Percentiles rank a stretch among this genome's conserved stretches.
These are phyloP conservation scores for Mucor mucedo DNA, from an alignment of 371 early-diverging fungal species.

Conservation along the genomic window DNA sequence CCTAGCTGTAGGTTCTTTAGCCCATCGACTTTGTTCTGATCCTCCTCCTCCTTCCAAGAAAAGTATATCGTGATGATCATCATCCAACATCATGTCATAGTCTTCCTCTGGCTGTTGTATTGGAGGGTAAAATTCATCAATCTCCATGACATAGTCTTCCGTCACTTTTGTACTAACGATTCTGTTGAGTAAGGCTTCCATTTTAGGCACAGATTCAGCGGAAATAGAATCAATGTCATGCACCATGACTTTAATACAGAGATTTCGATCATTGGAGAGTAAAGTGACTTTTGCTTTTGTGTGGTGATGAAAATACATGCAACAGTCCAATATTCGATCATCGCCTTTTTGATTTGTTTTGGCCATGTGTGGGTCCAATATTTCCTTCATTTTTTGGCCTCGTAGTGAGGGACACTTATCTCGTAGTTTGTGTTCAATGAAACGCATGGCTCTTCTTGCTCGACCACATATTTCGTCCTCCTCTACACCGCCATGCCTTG, in stretches of 20 bases:
- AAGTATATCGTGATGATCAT: neutral
- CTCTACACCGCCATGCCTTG: neutral
- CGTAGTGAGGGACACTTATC: constrained; percentile 22
- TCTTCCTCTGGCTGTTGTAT: neutral
- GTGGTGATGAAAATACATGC: constrained; percentile 34
- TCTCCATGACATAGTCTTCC: constrained; percentile 23
- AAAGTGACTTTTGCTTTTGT: constrained; percentile 26
- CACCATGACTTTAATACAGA: constrained; percentile 53
- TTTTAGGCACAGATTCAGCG: constrained; percentile 26
- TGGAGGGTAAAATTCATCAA: constrained; percentile 13
- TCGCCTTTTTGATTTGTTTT: constrained; percentile 35
- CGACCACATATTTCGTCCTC: neutral
- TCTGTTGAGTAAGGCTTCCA: constrained; percentile 24
- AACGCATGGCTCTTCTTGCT: constrained; percentile 44
- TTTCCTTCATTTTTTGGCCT: constrained; percentile 41
- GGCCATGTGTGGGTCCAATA: constrained; percentile 16
- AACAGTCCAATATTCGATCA: constrained; percentile 49
- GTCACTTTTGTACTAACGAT: neutral
- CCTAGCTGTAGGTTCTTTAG: constrained; percentile 3
- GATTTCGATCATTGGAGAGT: constrained; percentile 48
- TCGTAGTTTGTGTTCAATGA: constrained; percentile 28
- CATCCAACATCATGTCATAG: constrained; percentile 24
- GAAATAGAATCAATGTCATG: constrained; percentile 43
- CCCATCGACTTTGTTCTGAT: constrained; percentile 22
- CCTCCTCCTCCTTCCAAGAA: neutral